Conservation (phyloP, 1,284 basidiomycete genomes). For the Fomitiporia mediterranea region DNA sequence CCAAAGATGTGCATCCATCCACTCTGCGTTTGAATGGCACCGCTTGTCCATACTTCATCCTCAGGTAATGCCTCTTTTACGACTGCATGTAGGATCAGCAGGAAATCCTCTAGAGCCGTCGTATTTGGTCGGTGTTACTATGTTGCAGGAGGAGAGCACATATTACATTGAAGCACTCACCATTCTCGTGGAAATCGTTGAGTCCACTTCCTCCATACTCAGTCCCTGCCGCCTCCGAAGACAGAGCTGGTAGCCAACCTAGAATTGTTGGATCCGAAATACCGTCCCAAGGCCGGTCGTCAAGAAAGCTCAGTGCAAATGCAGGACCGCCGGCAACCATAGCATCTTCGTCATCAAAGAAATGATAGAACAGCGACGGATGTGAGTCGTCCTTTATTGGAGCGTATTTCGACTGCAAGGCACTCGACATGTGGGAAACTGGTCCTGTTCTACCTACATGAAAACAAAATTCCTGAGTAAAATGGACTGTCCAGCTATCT, state of each 20-base stretch:
- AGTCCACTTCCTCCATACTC: constrained; percentile 44
- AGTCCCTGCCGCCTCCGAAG: constrained; percentile 25
- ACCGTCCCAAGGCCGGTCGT: constrained; percentile 37
- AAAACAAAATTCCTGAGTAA: background rate
- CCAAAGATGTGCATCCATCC: constrained; percentile 86
- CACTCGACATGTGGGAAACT: background rate
- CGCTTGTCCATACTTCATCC: constrained; percentile 63
- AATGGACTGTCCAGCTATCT: too few relatives aligned
- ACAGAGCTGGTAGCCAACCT: constrained; percentile 64
- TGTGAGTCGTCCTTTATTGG: constrained; percentile 45
- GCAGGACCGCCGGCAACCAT: constrained; percentile 42
- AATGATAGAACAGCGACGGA: constrained; percentile 65
- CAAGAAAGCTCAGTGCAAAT: constrained; percentile 62
- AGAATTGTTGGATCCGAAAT: constrained; percentile 53
- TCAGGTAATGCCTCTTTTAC: constrained; percentile 50
- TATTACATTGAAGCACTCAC: constrained; percentile 38
- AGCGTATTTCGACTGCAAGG: background rate
- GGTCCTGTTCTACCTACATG: background rate
- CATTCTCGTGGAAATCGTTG: constrained; percentile 64
- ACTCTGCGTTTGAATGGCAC: constrained; percentile 55
- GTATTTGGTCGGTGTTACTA: background rate
- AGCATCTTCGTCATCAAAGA: constrained; percentile 43
- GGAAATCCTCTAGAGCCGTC: constrained; percentile 46
- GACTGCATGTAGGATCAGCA: constrained; percentile 52
- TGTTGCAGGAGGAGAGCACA: background rate